Base-by-base conservation (phyloP, 139 green algal species). In the Chlamydomonas incerta region DNA sequence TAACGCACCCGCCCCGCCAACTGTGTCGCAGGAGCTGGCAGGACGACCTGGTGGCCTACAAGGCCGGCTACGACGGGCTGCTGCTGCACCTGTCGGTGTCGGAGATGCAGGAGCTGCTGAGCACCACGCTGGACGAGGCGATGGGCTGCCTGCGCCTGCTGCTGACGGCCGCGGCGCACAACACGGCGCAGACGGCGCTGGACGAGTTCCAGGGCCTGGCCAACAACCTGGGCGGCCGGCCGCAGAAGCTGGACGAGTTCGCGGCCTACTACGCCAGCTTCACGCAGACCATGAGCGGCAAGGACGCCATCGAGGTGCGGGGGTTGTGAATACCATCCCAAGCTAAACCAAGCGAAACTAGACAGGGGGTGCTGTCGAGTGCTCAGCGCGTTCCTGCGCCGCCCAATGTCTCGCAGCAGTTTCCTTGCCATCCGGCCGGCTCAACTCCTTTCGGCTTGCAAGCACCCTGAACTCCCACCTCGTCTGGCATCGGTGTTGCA, bases 101-200 rank as follows among this genome's bases (percentile, higher is more conserved):
- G 23, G 55, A 76, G 24, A 74, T 90, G 73, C 80, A 87, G 67
- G 71, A 82, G n/a, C 55, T 76, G 50, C 85, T 92, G 72, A 72
- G 68, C 31, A 52, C 33, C 1, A 76, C 66, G 66, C 80, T 92
- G 72, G 72, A 90, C 41, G 77, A 88, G 31, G 83, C 87, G 1
- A 83, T 90, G 70, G 74, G 77, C 8, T 74, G 73, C 23, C 85
- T 92, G 70, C 76, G 76, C 13, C 65, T 87, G 84, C 71, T 91
- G 87, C 90, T 93, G 21, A 90, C 88, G 10, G 86, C 82, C 24
- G 85, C 90, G 3, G 90, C 90, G 23, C 90, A 91, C 87, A 90
- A 93, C 57, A 55, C 90, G 31, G 67, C 67, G 6, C 68, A 82
- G 57, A 68, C 69, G 14, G 90, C 86, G 65, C 90, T 93, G 65